Evolutionary conservation across 257 asterid genomes (phyloP).

Genomic region (Fraxinus pennsylvanica): DNA sequence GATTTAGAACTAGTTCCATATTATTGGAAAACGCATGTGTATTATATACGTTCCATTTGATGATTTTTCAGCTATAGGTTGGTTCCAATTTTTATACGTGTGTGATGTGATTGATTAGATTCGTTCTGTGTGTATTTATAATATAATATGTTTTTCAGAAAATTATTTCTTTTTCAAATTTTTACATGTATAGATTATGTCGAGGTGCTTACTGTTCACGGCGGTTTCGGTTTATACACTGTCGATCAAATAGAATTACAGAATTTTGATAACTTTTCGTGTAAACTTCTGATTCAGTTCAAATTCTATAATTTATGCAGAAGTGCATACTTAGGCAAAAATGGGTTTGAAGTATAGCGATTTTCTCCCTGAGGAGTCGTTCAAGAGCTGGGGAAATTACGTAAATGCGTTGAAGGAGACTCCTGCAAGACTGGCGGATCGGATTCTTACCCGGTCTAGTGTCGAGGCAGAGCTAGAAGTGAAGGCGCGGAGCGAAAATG

Average conservation of each 20-base stretch:
- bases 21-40: no score
- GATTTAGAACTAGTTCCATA: no score
- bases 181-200: background rate
- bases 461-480: conserved; percentile 58
- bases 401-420: conserved; percentile 54
- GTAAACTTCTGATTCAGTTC: background rate
- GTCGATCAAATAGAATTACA: background rate
- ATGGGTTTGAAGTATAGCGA: conserved; percentile 46
- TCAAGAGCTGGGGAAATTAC: conserved; percentile 62
- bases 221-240: background rate
- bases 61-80: background rate
- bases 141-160: background rate
- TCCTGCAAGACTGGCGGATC: conserved; percentile 55
- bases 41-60: no score
- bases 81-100: background rate
- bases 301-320: background rate
- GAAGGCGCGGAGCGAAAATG: conserved; percentile 49
- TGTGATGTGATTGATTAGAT: background rate
- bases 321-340: background rate
- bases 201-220: background rate
- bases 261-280: no score
- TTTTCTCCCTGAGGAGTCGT: conserved; percentile 85
- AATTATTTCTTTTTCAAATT: background rate
- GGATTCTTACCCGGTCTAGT: conserved; percentile 56
- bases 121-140: background rate